These are phyloP conservation scores for Amanita molliuscula DNA, from an alignment of 768 basidiomycete species.

Conservation along the genomic window DNA sequence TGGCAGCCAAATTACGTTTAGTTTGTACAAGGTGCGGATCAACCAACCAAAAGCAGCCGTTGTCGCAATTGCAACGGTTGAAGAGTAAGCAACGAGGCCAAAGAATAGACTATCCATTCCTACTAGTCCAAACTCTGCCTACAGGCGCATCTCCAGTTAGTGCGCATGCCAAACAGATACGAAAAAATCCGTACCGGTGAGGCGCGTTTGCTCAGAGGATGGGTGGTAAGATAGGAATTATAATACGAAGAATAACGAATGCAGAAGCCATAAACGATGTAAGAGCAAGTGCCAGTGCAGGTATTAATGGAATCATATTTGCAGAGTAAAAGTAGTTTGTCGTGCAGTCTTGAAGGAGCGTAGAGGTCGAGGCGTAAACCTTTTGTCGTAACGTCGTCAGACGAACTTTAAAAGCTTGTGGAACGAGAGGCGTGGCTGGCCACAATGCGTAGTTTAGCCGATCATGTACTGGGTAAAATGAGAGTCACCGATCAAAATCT, in stretches of 20 bases:
- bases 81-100: conserved; percentile 51
- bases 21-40: no score
- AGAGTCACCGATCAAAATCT: no score
- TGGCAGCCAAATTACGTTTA: no score
- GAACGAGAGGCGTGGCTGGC: conserved; percentile 12
- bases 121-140: conserved; percentile 68
- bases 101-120: conserved; percentile 46
- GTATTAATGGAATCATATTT: conserved; percentile 59
- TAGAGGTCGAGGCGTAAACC: conserved; percentile 19
- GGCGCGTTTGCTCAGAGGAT: conserved; percentile 64
- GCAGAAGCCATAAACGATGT: conserved; percentile 65
- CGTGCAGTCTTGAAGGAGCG: conserved; percentile 35
- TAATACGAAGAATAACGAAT: conserved; percentile 67
- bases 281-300: no score
- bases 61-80: conserved; percentile 36
- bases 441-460: conserved; percentile 15
- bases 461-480: no score
- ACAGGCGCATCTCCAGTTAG: conserved; percentile 6
- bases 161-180: conserved; percentile 7
- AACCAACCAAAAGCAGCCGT: no score
- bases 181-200: conserved; percentile 65
- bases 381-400: conserved; percentile 25
- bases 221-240: conserved; percentile 65
- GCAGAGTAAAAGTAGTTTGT: conserved; percentile 7
- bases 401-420: conserved; percentile 17